phyloP scores from a whole-genome alignment of 306 rosid species.

The Geum urbanum region DNA sequence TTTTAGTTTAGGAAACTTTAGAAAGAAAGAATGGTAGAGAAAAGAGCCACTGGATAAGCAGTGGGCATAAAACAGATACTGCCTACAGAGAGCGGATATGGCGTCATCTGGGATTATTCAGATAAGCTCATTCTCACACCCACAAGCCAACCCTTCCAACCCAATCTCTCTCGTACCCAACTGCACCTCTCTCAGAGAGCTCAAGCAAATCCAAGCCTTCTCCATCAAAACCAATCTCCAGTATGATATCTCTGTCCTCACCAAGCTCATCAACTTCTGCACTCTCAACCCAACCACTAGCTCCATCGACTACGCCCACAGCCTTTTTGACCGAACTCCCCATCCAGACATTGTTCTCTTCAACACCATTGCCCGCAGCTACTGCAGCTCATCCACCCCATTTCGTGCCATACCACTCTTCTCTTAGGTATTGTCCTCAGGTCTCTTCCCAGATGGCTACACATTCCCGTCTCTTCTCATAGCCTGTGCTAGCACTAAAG shows the following conservation, averaged over 20 bases:
- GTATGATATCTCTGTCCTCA: slow-evolving; percentile 34
- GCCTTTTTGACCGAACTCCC: slow-evolving; percentile 53
- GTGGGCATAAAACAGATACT: no score
- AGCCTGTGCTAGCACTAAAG: slow-evolving; percentile 69
- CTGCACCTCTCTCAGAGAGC: slow-evolving; percentile 52
- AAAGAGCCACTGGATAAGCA: no score
- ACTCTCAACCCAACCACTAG: slow-evolving; percentile 32
- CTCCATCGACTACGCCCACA: slow-evolving; percentile 61
- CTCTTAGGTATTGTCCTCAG: slow-evolving; percentile 27
- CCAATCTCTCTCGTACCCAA: slow-evolving; percentile 59
- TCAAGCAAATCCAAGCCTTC: slow-evolving; percentile 72
- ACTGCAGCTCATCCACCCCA: no score
- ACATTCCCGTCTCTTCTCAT: slow-evolving; percentile 74
- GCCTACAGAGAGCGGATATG: no score
- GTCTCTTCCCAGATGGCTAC: slow-evolving; percentile 63
- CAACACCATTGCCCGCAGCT: no score
- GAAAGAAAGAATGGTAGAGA: no score
- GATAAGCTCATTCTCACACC: slow-evolving; percentile 31
- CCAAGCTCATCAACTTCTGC: slow-evolving; percentile 62
- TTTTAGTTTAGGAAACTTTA: neutral
- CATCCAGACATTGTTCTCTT: slow-evolving; percentile 56
- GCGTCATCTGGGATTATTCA: slow-evolving; percentile 41
- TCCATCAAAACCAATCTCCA: slow-evolving; percentile 66
- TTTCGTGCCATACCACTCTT: slow-evolving; percentile 48
- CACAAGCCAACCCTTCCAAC: slow-evolving; percentile 30